Evolutionary conservation across 768 basidiomycete species (phyloP).

Genomic region (Pholiota molesta): DNA sequence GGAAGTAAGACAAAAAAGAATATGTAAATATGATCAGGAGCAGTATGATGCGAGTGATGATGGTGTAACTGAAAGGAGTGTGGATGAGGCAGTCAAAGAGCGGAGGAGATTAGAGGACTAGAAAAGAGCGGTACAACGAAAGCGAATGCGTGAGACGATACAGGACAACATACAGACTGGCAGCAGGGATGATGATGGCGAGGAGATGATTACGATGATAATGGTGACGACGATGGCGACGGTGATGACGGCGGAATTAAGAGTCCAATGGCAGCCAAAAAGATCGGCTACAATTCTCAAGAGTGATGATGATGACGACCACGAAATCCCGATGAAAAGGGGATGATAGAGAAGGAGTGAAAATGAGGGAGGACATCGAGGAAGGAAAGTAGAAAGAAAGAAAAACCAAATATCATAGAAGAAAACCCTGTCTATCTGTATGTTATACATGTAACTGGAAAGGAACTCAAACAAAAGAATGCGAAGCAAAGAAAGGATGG

Average conservation of each 20-base stretch:
- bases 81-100: neutral
- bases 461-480: slow-evolving; percentile 13
- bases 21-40: neutral
- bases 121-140: neutral
- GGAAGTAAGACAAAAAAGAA: neutral
- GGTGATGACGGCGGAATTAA: neutral
- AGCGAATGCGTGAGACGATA: neutral
- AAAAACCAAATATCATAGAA: slow-evolving; percentile 24
- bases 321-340: neutral
- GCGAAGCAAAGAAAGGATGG: slow-evolving; percentile 15
- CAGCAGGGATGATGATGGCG: neutral
- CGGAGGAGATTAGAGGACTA: neutral
- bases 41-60: neutral
- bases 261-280: neutral
- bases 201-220: neutral
- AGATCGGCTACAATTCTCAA: neutral
- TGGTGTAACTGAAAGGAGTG: neutral
- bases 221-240: neutral
- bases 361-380: neutral
- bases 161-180: neutral
- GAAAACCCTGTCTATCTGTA: slow-evolving; percentile 22
- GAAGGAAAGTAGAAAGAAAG: slow-evolving; percentile 6
- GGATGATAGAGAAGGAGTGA: neutral
- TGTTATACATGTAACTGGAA: slow-evolving; percentile 22
- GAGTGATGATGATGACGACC: neutral